Conservation (phyloP, 2,329 filamentous ascomycete species). For the Chaetomium sp. region DNA sequence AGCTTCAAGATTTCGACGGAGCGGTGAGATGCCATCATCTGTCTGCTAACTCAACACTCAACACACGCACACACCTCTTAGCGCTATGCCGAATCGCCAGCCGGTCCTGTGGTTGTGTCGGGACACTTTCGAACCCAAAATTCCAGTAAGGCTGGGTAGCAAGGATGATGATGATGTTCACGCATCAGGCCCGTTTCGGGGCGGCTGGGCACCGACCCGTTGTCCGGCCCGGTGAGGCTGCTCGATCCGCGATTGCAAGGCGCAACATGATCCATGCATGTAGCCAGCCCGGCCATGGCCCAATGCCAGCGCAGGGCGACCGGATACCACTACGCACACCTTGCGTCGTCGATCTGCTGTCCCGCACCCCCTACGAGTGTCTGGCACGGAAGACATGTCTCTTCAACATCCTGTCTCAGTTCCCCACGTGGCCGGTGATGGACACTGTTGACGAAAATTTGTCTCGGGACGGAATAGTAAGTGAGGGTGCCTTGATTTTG, state of each 20-base stretch:
- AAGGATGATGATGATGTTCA: neutral
- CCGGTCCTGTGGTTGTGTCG: neutral
- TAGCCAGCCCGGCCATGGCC: neutral
- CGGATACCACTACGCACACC: neutral
- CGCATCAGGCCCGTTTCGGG: slow-evolving; percentile 3
- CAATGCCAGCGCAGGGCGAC: neutral
- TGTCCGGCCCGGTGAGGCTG: slow-evolving; percentile 15
- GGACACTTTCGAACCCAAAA: neutral
- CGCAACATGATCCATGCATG: neutral
- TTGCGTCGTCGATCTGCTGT: neutral
- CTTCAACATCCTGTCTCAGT: slow-evolving; percentile 12
- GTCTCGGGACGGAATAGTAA: neutral
- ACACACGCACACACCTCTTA: neutral
- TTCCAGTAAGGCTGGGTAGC: neutral
- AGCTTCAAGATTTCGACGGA: neutral
- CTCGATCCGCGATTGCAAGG: slow-evolving; percentile 3
- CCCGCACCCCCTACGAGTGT: neutral
- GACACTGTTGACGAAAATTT: neutral
- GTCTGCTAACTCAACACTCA: neutral
- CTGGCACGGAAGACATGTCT: neutral
- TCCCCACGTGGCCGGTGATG: slow-evolving; percentile 24
- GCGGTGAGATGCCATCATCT: neutral
- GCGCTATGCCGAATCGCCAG: neutral
- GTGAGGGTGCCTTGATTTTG: neutral
- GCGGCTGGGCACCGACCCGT: slow-evolving; percentile 10